These are phyloP conservation scores for Acrocalymma vagum DNA, from an alignment of 2,329 filamentous ascomycete genomes.

Conservation along the genomic window DNA sequence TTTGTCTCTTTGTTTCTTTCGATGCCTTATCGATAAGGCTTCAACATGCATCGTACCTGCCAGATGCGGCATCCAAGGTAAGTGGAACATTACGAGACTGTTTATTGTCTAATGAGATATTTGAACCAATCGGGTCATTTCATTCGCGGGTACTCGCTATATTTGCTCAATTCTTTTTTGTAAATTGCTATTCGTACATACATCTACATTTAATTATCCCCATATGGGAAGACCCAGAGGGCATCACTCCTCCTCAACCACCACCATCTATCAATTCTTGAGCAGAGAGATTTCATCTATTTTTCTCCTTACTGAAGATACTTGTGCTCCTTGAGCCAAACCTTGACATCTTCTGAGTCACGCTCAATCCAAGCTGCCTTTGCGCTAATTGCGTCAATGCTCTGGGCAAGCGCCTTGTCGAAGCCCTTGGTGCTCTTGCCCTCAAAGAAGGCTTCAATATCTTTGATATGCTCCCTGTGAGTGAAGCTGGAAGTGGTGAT, in stretches of 20 bases:
- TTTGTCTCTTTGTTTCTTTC: too few relatives aligned
- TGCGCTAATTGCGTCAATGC: slow-evolving; percentile 81
- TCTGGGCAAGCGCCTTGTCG: slow-evolving; percentile 89
- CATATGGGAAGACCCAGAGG: background rate
- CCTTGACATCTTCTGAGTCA: slow-evolving; percentile 78
- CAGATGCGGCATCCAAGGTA: too few relatives aligned
- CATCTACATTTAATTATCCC: slow-evolving; percentile 11
- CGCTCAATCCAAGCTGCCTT: slow-evolving; percentile 84
- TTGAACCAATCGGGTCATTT: too few relatives aligned
- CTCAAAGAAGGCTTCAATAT: slow-evolving; percentile 82
- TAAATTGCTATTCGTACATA: slow-evolving; percentile 16
- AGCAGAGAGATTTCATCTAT: slow-evolving; percentile 1
- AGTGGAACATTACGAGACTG: too few relatives aligned
- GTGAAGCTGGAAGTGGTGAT: slow-evolving; percentile 86
- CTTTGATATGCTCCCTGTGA: slow-evolving; percentile 75
- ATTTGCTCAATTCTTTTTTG: background rate
- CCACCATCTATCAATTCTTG: too few relatives aligned
- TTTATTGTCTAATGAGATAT: too few relatives aligned
- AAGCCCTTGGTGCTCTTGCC: slow-evolving; percentile 86
- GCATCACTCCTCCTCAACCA: too few relatives aligned
- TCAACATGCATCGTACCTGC: too few relatives aligned
- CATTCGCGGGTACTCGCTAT: too few relatives aligned
- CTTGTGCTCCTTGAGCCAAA: slow-evolving; percentile 73
- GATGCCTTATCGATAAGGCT: too few relatives aligned
- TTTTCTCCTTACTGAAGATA: slow-evolving; percentile 55